These are phyloP conservation scores for Fusarium nelsonii DNA, from an alignment of 2,329 filamentous ascomycete genomes.

Conservation along the genomic window DNA sequence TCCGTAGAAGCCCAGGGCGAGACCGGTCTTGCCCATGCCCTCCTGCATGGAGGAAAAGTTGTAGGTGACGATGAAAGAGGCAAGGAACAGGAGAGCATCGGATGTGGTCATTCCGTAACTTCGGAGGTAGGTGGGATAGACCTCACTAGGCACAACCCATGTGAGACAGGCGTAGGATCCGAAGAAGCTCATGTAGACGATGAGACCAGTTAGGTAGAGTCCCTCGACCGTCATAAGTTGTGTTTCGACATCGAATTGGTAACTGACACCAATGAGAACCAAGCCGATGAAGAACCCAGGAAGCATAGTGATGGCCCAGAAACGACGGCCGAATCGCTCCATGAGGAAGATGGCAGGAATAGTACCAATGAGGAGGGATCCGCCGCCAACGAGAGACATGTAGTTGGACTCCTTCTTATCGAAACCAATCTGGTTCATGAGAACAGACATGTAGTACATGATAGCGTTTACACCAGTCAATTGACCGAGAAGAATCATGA, in stretches of 20 bases:
- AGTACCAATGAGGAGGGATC: constrained; percentile 73
- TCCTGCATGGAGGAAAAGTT: constrained; percentile 79
- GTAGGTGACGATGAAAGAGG: constrained; percentile 80
- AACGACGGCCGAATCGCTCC: constrained; percentile 78
- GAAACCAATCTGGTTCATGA: constrained; percentile 78
- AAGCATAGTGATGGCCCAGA: constrained; percentile 80
- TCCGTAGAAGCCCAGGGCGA: constrained; percentile 78
- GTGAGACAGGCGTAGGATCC: constrained; percentile 74
- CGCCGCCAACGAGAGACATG: constrained; percentile 81
- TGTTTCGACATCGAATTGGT: constrained; percentile 64
- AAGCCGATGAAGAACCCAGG: constrained; percentile 79
- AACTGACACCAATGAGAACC: constrained; percentile 73
- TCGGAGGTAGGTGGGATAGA: constrained; percentile 79
- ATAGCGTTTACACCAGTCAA: constrained; percentile 78
- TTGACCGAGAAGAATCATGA: constrained; percentile 78
- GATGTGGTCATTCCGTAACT: constrained; percentile 80
- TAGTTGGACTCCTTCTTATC: constrained; percentile 72
- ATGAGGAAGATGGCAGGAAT: constrained; percentile 77
- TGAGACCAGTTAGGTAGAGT: constrained; percentile 74
- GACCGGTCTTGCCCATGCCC: constrained; percentile 74
- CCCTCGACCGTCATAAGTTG: constrained; percentile 65
- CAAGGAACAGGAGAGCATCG: constrained; percentile 76
- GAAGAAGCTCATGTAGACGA: constrained; percentile 77
- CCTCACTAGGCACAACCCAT: constrained; percentile 76
- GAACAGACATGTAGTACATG: constrained; percentile 76